Evolutionary conservation across 2,329 filamentous ascomycete species (phyloP), one percentile per base, ranked within the genome.

Genomic region (Trichoderma sp.): DNA sequence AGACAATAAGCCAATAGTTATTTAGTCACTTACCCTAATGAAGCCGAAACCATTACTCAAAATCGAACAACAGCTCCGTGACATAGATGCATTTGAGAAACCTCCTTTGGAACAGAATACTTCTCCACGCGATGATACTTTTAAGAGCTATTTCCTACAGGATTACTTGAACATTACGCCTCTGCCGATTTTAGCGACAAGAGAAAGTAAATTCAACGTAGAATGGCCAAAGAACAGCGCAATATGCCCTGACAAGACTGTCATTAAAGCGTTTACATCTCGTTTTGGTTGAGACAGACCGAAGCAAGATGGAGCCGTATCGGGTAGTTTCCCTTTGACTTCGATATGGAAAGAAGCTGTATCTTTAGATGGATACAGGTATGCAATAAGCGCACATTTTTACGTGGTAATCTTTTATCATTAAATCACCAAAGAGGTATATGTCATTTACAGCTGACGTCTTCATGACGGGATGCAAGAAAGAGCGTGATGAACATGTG

Each of bases 401-500:
- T 75, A 87, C 86, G 70, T 88, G 89, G 68, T 68, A 67, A 8
- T 31, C 5, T 4, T 27, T 1, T 13, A 24, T 27, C 31, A 24
- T 21, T n/a, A n/a, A n/a, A n/a, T n/a, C n/a, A n/a, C n/a, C n/a
- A 16, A 10, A 14, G 2, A 14, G 1, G 0, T 35, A 7, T 13
- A 11, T 3, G 11, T 27, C 6, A 5, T 31, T 29, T 0, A 1
- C 6, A 56, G 3, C 52, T 7, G 14, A 59, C 24, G 5, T 27
- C 19, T 43, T n/a, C 3, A 14, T 49, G 35, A 31, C 37, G 68
- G 75, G 88, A 88, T 62, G 90, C 90, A 1, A 89, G 91, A 2
- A 89, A 92, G 74, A 83, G 89, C 33, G 84, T 92, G 13, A 79
- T 92, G 5, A 83, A 87, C 14, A 85, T 84, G 14, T 92, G 90